Evolutionary conservation across 2,329 filamentous ascomycete genomes (phyloP), one percentile per base, ranked within the genome.

Genomic region (Xylaria polymorpha): DNA sequence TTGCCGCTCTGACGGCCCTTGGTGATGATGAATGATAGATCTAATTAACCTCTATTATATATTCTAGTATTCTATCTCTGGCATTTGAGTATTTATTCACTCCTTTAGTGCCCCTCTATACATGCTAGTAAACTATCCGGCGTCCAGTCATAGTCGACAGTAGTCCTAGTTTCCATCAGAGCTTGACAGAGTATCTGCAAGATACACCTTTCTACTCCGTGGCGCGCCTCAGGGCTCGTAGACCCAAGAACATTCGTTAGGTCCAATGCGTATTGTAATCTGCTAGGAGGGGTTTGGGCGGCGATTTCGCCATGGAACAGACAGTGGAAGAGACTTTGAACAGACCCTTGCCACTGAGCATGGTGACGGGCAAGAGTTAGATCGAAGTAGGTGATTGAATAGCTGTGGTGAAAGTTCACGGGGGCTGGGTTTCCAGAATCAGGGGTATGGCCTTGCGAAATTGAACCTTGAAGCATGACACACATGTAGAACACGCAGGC

Each of bases 151-250:
- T 70, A 67, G 9, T 68, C 60, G 18, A 70, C 20, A 9, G 61
- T 48, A 3, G 41, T 44, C 9, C 61, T 41, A 6, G 20, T 50
- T 22, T 60, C 66, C 56, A 56, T 68, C 41, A 63, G 35, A 18
- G 60, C 65, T 37, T 68, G 64, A n/a, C 59, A 64, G 48, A 70
- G 60, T 25, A 70, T 64, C 35, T 70, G 68, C 8, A 70, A 41
- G 32, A 70, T 64, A 22, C 68, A 70, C 39, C 44, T 68, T 60
- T 70, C 68, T 9, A 70, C 60, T 1, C 60, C 68, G 7, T 50
- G 32, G 1, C 64, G 65, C n/a, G 68, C 65, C 25, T 64, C 55
- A 3, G 55, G 37, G 10, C 68, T 70, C 56, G 58, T 64, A 20
- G 64, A 68, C 6, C 68, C 20, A 18, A 70, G 68, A 12, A 67